These are phyloP conservation scores for Parsonsia alboflavescens DNA, from an alignment of 257 asterid species.

Conservation along the genomic window DNA sequence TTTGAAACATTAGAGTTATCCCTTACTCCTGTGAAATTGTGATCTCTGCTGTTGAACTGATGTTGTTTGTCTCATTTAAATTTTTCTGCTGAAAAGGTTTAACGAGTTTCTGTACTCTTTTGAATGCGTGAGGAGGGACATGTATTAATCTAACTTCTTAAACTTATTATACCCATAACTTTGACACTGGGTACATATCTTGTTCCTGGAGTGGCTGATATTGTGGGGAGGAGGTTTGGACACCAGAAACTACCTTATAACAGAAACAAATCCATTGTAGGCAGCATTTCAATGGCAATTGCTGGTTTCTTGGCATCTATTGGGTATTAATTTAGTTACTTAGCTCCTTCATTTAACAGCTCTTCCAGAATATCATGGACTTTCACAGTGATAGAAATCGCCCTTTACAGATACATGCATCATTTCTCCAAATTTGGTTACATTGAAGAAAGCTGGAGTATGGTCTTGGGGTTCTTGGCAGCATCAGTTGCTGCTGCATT, in stretches of 20 bases:
- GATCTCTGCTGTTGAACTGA: background rate
- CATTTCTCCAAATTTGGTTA: slow-evolving; percentile 77
- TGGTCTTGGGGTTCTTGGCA: slow-evolving; percentile 54
- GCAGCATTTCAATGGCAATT: slow-evolving; percentile 67
- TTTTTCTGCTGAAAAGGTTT: background rate
- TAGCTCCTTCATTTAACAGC: slow-evolving; percentile 11
- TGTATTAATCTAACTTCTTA: background rate
- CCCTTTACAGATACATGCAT: slow-evolving; percentile 63
- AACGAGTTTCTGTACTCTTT: background rate
- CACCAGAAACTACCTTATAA: slow-evolving; percentile 77
- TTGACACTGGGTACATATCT: background rate
- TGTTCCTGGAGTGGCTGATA: slow-evolving; percentile 72
- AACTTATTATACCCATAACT: background rate
- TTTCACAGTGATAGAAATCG: slow-evolving; percentile 19
- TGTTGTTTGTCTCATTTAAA: background rate
- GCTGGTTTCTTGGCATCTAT: slow-evolving; percentile 81
- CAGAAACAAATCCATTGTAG: slow-evolving; percentile 56
- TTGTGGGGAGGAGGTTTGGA: slow-evolving; percentile 82
- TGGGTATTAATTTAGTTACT: slow-evolving; percentile 44
- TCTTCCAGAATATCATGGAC: background rate
- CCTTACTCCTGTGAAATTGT: background rate
- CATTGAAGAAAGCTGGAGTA: slow-evolving; percentile 48
- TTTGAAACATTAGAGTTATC: background rate
- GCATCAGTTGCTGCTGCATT: slow-evolving; percentile 68
- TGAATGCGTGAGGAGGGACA: too few relatives aligned